Conservation (phyloP, 2,329 filamentous ascomycete genomes). For the Elsinoe australis region DNA sequence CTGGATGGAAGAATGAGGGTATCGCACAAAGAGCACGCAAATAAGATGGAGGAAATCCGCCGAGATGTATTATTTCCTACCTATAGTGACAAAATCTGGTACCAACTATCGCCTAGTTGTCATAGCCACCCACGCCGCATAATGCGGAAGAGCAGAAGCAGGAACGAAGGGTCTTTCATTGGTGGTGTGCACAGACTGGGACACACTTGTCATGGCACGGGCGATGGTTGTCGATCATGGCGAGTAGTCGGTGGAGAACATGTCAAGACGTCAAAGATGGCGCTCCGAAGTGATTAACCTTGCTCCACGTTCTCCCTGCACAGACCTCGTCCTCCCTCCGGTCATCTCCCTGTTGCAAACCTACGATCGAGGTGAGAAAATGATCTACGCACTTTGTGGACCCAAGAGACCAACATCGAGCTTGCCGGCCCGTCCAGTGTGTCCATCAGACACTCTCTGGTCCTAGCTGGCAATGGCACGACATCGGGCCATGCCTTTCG, state of each 20-base stretch:
- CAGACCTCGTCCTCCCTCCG: neutral
- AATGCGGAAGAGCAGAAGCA: conserved; percentile 8
- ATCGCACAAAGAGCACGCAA: neutral
- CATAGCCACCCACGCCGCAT: conserved; percentile 12
- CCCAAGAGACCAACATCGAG: neutral
- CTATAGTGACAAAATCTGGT: conserved; percentile 9
- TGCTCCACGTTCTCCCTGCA: conserved; percentile 6
- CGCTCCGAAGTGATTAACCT: too few relatives aligned
- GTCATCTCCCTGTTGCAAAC: neutral
- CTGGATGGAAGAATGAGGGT: neutral
- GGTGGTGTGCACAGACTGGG: conserved; percentile 8
- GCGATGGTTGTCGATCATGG: conserved; percentile 10
- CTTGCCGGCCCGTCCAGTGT: neutral
- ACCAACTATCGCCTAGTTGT: conserved; percentile 1
- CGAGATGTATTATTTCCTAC: conserved; percentile 7
- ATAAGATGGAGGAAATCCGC: neutral
- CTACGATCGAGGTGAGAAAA: conserved; percentile 7
- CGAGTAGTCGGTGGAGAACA: conserved; percentile 7
- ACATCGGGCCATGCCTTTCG: neutral
- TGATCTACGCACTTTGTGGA: conserved; percentile 2
- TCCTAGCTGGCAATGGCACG: conserved; percentile 6
- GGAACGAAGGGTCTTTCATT: conserved; percentile 14
- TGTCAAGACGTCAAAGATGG: conserved; percentile 10
- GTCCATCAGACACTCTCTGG: too few relatives aligned
- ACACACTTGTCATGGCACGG: conserved; percentile 1